These are phyloP conservation scores for Zymoseptoria tritici DNA, from an alignment of 2,329 filamentous ascomycete species.

Conservation along the genomic window DNA sequence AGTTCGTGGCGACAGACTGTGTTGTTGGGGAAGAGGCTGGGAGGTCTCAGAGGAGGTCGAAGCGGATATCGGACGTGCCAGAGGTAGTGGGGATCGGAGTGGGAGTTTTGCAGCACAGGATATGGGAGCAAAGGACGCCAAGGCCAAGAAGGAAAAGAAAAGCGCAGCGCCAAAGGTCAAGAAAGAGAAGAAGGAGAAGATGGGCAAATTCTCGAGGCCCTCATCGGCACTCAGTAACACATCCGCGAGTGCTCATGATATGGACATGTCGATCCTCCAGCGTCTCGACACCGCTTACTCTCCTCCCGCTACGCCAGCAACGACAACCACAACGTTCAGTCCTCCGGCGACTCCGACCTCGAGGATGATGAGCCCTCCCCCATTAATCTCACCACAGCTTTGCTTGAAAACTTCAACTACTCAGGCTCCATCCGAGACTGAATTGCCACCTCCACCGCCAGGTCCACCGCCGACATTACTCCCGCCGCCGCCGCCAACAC, in stretches of 20 bases:
- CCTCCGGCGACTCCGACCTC: neutral
- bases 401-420: neutral
- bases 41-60: constrained; percentile 2
- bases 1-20: constrained; percentile 25
- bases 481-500: neutral
- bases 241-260: neutral
- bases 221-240: neutral
- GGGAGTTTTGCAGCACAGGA: constrained; percentile 14
- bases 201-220: neutral
- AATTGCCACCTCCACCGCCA: neutral
- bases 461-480: neutral
- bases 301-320: neutral
- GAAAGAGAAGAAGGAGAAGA: neutral
- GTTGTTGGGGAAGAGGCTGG: constrained; percentile 26
- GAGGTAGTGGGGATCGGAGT: constrained; percentile 5
- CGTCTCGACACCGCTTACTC: neutral
- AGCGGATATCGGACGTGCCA: constrained; percentile 5
- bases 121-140: neutral
- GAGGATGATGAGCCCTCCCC: neutral
- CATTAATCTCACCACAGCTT: neutral
- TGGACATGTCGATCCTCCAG: neutral
- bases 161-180: neutral
- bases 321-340: neutral
- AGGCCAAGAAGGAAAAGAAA: neutral
- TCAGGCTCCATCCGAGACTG: neutral